Evolutionary conservation across 2,329 filamentous ascomycete species (phyloP).

Genomic region (Hymenoscyphus repandus): DNA sequence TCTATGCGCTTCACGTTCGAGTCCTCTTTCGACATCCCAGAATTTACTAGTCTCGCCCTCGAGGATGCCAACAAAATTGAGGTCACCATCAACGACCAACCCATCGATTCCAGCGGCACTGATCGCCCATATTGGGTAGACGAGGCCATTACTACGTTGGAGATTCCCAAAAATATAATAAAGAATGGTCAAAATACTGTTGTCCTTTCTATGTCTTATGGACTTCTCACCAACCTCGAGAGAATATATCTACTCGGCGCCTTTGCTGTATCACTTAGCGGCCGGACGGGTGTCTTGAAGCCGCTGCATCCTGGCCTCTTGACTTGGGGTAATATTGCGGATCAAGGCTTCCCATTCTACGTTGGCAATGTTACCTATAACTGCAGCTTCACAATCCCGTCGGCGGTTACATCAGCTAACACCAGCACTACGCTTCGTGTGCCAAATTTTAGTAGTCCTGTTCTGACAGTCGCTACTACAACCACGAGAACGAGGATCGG

Average conservation of each 20-base stretch:
- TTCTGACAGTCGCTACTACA: conserved; percentile 17
- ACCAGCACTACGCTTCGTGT: conserved; percentile 13
- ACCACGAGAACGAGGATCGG: conserved; percentile 14
- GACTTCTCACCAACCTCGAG: conserved; percentile 28
- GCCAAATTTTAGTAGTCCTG: conserved; percentile 23
- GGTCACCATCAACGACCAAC: conserved; percentile 21
- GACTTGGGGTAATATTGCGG: conserved; percentile 26
- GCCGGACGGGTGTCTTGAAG: conserved; percentile 1
- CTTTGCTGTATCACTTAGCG: conserved; percentile 23
- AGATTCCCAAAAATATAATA: conserved; percentile 20
- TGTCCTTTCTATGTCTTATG: conserved; percentile 25
- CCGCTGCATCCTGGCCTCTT: conserved; percentile 12
- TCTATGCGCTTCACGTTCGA: conserved; percentile 25
- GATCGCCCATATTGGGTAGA: conserved; percentile 29
- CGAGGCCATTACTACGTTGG: conserved; percentile 27
- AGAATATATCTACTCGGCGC: conserved; percentile 29
- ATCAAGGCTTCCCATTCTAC: conserved; percentile 29
- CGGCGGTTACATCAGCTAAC: background rate
- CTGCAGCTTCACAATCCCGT: conserved; percentile 8
- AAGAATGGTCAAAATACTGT: conserved; percentile 23
- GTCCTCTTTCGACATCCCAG: conserved; percentile 15
- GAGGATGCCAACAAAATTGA: conserved; percentile 23
- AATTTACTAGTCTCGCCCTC: conserved; percentile 21
- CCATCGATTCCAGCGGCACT: conserved; percentile 2
- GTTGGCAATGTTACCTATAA: conserved; percentile 28